phyloP scores from a whole-genome alignment of 176 grass and related monocot genomes.

The Hyparrhenia diplandra region DNA sequence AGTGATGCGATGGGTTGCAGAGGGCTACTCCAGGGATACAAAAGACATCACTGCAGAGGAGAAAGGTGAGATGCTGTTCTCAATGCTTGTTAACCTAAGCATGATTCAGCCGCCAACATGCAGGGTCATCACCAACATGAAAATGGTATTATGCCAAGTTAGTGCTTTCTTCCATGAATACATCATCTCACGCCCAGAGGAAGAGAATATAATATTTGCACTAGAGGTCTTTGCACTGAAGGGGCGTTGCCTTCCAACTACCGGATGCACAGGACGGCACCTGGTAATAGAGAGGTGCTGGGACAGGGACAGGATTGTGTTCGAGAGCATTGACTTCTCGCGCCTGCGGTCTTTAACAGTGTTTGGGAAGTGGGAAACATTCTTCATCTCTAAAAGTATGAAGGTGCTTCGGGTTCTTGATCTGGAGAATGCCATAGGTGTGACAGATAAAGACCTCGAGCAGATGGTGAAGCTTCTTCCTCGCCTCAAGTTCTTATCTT shows the following conservation, averaged over 20 bases:
- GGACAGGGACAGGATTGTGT: not conserved
- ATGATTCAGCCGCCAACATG: not conserved
- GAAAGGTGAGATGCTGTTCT: not conserved
- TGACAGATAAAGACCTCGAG: not conserved
- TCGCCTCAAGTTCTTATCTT: not conserved
- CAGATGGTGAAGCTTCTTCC: too few relatives aligned
- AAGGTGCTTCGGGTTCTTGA: not conserved
- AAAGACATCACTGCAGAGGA: not conserved
- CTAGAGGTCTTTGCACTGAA: not conserved
- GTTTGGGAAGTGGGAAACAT: not conserved
- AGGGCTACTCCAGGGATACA: not conserved
- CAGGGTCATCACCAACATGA: not conserved
- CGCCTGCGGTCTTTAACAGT: too few relatives aligned
- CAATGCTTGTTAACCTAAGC: not conserved
- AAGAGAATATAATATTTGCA: not conserved
- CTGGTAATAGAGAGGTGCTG: not conserved
- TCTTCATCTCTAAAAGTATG: not conserved
- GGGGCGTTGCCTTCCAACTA: not conserved
- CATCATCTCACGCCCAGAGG: not conserved
- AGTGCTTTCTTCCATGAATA: not conserved
- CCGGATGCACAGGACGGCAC: not conserved
- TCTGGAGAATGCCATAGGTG: not conserved
- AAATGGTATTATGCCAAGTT: not conserved
- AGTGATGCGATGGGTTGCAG: not conserved
- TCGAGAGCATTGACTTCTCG: too few relatives aligned